phyloP scores from a whole-genome alignment of 2,329 filamentous ascomycete species.

The Sphaerulina vaccinii region DNA sequence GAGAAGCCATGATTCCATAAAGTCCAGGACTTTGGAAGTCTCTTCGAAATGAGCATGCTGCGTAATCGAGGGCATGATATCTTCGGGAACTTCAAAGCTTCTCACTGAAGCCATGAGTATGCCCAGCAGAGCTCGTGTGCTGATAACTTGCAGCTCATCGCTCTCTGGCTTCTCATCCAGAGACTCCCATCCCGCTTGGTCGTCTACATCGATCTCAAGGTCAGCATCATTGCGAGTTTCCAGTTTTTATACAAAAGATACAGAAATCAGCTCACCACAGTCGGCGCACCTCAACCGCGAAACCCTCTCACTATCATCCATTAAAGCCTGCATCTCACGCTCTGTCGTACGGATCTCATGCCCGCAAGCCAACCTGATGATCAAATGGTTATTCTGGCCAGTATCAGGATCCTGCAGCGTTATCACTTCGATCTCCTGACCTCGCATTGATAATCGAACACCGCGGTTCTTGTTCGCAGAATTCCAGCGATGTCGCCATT shows the following conservation, averaged over 20 bases:
- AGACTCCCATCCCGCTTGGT: slow-evolving; percentile 9
- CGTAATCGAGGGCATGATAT: not conserved
- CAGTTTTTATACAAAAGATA: not conserved
- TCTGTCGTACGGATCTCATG: not conserved
- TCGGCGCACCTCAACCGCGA: slow-evolving; percentile 4
- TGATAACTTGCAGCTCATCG: not conserved
- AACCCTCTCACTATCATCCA: not conserved
- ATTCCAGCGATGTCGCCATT: slow-evolving; percentile 7
- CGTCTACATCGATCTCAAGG: slow-evolving; percentile 1
- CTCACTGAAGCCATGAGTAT: slow-evolving; percentile 2
- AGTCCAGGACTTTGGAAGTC: slow-evolving; percentile 1
- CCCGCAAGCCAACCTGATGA: slow-evolving; percentile 5
- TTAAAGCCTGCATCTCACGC: not conserved
- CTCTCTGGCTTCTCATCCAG: slow-evolving; percentile 3
- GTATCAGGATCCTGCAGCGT: not conserved
- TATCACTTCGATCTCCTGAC: not conserved
- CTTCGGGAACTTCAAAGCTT: slow-evolving; percentile 12
- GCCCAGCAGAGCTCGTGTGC: not conserved
- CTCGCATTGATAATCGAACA: slow-evolving; percentile 1
- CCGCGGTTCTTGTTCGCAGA: not conserved
- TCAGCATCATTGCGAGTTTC: not conserved
- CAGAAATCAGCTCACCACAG: slow-evolving; percentile 3
- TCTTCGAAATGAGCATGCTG: slow-evolving; percentile 14
- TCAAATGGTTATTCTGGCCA: no score
- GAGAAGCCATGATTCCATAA: slow-evolving; percentile 1